A percentile compares a stretch with the other conserved stretches of the same genome.
phyloP scores from a whole-genome alignment of 1,139 yeast genomes.

The Blastobotrys proliferans region DNA sequence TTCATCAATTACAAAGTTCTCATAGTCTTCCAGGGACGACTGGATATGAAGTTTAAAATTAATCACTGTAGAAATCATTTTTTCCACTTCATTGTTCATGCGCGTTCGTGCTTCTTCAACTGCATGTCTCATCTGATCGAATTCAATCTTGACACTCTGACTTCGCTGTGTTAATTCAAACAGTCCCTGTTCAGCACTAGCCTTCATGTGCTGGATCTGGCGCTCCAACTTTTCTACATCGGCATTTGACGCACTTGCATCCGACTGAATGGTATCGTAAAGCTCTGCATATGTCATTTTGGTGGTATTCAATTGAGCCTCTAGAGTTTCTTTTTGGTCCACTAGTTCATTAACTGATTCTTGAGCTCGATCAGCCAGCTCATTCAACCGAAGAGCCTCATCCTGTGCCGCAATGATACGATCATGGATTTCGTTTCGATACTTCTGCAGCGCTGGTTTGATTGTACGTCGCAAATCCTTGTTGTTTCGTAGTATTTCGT shows the following conservation, averaged over 20 bases:
- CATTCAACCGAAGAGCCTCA: constrained; percentile 56
- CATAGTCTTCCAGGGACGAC: constrained; percentile 53
- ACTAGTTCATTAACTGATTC: constrained; percentile 55
- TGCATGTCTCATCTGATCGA: constrained; percentile 48
- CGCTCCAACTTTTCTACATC: constrained; percentile 65
- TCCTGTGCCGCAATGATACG: constrained; percentile 55
- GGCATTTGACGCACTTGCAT: constrained; percentile 51
- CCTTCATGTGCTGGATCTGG: constrained; percentile 53
- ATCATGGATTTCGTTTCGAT: constrained; percentile 47
- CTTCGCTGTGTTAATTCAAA: constrained; percentile 54
- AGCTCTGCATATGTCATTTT: constrained; percentile 57
- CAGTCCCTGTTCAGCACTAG: constrained; percentile 51
- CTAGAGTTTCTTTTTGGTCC: constrained; percentile 57
- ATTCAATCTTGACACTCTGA: constrained; percentile 52
- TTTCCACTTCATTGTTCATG: constrained; percentile 51
- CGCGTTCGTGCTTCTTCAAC: constrained; percentile 47
- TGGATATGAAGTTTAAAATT: constrained; percentile 65
- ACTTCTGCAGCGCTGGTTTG: constrained; percentile 40
- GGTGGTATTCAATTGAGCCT: constrained; percentile 50
- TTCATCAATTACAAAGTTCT: constrained; percentile 35
- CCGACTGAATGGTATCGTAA: constrained; percentile 53
- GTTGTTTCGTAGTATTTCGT: constrained; percentile 36
- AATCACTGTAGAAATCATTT: constrained; percentile 55
- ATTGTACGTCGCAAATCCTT: constrained; percentile 37
- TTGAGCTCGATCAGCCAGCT: constrained; percentile 51